Conservation (phyloP, 129 eudicot species). For the Daucus carota region DH1_v3.0 NC_030389.2:39850001-39850500, state of each 20-base stretch:
- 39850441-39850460: conserved; percentile 15
- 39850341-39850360: background rate
- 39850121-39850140: background rate
- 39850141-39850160: background rate
- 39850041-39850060: background rate
- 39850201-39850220: background rate
- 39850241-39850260: too few species aligned
- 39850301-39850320: background rate
- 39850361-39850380: background rate
- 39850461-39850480: conserved; percentile 98
- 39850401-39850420: background rate
- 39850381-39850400: background rate
- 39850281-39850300: background rate
- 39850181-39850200: background rate
- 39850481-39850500: conserved; percentile 57
- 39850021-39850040: background rate
- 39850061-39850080: background rate
- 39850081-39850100: background rate
- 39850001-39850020: too few species aligned
- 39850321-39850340: background rate
- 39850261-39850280: background rate
- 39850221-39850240: too few species aligned
- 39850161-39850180: too few species aligned
- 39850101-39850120: background rate
- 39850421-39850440: background rate